A percentile compares a stretch with the other conserved stretches of the same genome.
Evolutionary conservation across 1,284 basidiomycete species (phyloP).

Genomic region (Agroathelia rolfsii): DNA sequence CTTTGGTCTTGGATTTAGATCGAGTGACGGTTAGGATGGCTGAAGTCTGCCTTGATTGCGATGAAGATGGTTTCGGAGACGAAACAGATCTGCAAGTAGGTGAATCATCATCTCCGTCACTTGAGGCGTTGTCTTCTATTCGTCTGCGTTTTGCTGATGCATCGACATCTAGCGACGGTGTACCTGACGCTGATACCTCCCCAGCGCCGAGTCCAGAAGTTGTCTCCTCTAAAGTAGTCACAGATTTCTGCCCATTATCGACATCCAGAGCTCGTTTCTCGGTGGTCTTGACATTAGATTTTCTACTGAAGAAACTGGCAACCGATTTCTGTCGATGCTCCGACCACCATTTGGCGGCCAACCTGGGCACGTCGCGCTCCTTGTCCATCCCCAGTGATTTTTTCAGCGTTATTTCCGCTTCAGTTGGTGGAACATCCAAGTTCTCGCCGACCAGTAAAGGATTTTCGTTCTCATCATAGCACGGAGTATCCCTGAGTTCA

Average conservation of each 20-base stretch:
- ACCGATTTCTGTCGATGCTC: slow-evolving; percentile 79
- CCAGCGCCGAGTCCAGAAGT: too few species aligned
- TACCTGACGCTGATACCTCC: too few species aligned
- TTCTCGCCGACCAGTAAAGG: slow-evolving; percentile 40
- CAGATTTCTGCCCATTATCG: too few species aligned
- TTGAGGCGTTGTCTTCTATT: too few species aligned
- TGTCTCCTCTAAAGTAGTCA: too few species aligned
- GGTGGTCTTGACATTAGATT: slow-evolving; percentile 15
- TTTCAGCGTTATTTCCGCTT: slow-evolving; percentile 9
- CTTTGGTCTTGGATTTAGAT: too few species aligned
- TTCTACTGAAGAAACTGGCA: slow-evolving; percentile 69
- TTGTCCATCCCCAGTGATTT: slow-evolving; percentile 21
- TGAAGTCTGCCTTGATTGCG: too few species aligned
- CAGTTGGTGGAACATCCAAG: slow-evolving; percentile 45
- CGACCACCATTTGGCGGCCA: slow-evolving; percentile 75
- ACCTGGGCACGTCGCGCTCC: slow-evolving; percentile 45
- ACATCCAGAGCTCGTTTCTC: slow-evolving; percentile 10
- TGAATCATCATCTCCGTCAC: too few species aligned
- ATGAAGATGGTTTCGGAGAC: too few species aligned
- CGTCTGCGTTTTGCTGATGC: neutral
- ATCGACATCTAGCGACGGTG: neutral
- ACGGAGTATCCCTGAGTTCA: too few species aligned
- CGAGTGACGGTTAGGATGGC: too few species aligned
- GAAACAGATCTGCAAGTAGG: too few species aligned
- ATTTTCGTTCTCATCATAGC: slow-evolving; percentile 76